Evolutionary conservation across 306 rosid species (phyloP).

Genomic region (Elaeagnus macrophylla): DNA sequence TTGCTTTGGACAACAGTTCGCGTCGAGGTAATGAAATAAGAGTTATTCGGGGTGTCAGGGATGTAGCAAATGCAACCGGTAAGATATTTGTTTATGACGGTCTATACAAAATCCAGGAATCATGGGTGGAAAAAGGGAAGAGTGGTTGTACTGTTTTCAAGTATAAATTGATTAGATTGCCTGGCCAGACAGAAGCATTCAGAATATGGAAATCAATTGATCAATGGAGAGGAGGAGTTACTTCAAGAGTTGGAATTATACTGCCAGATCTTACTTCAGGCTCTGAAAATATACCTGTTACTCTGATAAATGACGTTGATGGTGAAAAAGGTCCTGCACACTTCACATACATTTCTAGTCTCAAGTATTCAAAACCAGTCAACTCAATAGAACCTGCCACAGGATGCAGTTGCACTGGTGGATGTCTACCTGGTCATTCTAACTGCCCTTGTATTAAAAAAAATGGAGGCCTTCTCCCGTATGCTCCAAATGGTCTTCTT

Average conservation of each 20-base stretch:
- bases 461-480: slow-evolving; percentile 56
- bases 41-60: slow-evolving; percentile 73
- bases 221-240: slow-evolving; percentile 32
- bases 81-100: slow-evolving; percentile 91
- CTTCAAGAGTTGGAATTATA: slow-evolving; percentile 45
- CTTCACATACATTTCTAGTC: slow-evolving; percentile 43
- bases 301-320: slow-evolving; percentile 64
- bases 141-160: slow-evolving; percentile 51
- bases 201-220: slow-evolving; percentile 38
- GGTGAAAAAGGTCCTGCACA: slow-evolving; percentile 36
- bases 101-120: slow-evolving; percentile 63
- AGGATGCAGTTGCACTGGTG: slow-evolving; percentile 37
- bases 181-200: slow-evolving; percentile 45
- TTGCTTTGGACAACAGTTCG: slow-evolving; percentile 73
- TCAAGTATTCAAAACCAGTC: slow-evolving; percentile 34
- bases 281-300: slow-evolving; percentile 35
- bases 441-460: slow-evolving; percentile 51
- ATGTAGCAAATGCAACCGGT: slow-evolving; percentile 43
- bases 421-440: slow-evolving; percentile 46
- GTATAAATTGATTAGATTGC: slow-evolving; percentile 53
- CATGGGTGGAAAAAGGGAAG: slow-evolving; percentile 50
- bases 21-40: slow-evolving; percentile 71
- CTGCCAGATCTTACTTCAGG: slow-evolving; percentile 46
- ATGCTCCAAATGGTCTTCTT: slow-evolving; percentile 37
- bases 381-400: slow-evolving; percentile 23